Percentiles rank a stretch among this genome's conserved stretches.
Conservation (phyloP, 2,329 filamentous ascomycete species). For the Diatrype stigma region DNA sequence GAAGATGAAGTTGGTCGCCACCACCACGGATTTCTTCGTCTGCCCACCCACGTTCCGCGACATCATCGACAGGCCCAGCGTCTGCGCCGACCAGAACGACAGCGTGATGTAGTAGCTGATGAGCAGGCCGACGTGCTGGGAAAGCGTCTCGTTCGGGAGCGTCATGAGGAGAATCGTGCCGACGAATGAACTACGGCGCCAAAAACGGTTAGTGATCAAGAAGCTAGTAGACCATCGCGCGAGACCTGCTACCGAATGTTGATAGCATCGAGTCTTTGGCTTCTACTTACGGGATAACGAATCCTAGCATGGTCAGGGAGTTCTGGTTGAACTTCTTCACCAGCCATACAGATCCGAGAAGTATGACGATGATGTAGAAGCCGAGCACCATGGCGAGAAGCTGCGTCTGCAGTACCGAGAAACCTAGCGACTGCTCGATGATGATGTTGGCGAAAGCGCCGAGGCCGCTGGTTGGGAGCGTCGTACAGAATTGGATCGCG, state of each 20-base stretch:
- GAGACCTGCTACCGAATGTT: too few relatives aligned
- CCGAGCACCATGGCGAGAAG: constrained; percentile 72
- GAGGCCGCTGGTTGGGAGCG: constrained; percentile 67
- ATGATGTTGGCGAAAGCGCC: constrained; percentile 73
- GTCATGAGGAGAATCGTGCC: constrained; percentile 72
- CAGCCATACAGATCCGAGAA: constrained; percentile 62
- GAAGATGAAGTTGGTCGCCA: constrained; percentile 66
- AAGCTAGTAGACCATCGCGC: neutral
- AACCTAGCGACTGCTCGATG: constrained; percentile 61
- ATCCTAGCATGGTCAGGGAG: constrained; percentile 60
- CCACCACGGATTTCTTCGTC: constrained; percentile 66
- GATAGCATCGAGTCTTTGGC: neutral
- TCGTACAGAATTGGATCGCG: constrained; percentile 65
- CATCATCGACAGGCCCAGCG: constrained; percentile 62
- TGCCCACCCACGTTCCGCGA: constrained; percentile 68
- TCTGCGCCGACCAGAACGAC: constrained; percentile 73
- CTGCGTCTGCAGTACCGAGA: constrained; percentile 63
- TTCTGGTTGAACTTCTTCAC: constrained; percentile 69
- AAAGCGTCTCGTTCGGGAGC: constrained; percentile 51
- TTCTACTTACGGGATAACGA: constrained; percentile 56
- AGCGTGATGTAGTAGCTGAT: constrained; percentile 73
- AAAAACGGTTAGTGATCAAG: neutral
- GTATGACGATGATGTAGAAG: constrained; percentile 66
- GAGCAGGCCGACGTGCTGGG: constrained; percentile 62
- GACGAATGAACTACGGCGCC: constrained; percentile 52